phyloP scores from a whole-genome alignment of 2,329 filamentous ascomycete genomes.

The Bertia moriformis region DNA sequence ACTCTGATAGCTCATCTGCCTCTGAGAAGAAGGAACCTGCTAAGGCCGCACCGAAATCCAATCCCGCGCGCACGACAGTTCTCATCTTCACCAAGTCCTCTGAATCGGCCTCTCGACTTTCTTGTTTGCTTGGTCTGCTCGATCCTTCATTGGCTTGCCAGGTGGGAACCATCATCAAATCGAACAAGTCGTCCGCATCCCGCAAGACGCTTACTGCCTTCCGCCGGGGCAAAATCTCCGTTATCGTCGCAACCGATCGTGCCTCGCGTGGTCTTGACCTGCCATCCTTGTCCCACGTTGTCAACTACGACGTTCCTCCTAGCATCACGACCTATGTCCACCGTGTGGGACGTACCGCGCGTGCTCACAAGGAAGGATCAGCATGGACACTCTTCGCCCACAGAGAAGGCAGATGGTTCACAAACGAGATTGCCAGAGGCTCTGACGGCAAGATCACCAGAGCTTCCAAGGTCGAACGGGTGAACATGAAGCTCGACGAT shows the following conservation, averaged over 20 bases:
- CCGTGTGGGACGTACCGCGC: conserved; percentile 77
- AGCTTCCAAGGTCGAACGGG: background rate
- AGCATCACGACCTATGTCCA: conserved; percentile 77
- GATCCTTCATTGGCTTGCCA: conserved; percentile 37
- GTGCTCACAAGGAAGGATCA: conserved; percentile 60
- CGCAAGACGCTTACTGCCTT: conserved; percentile 57
- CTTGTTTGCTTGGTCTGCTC: conserved; percentile 60
- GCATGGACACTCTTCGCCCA: conserved; percentile 81
- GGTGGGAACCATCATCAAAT: conserved; percentile 63
- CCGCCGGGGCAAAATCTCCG: conserved; percentile 41
- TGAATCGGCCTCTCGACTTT: conserved; percentile 74
- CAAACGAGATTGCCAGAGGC: conserved; percentile 59
- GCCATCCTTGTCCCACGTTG: conserved; percentile 62
- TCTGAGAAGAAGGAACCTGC: conserved; percentile 7
- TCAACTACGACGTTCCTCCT: conserved; percentile 85
- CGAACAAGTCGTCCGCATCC: conserved; percentile 57
- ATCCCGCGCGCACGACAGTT: conserved; percentile 28
- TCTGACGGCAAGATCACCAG: conserved; percentile 22
- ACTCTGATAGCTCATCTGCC: conserved; percentile 13
- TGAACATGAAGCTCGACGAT: background rate
- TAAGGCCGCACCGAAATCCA: conserved; percentile 18
- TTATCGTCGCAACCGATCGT: conserved; percentile 85
- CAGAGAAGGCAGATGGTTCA: conserved; percentile 81
- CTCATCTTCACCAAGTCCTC: conserved; percentile 87
- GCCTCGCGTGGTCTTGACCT: conserved; percentile 83